These are phyloP conservation scores for Paraconiothyrium brasiliense DNA, from an alignment of 2,329 filamentous ascomycete genomes.

Conservation along the genomic window DNA sequence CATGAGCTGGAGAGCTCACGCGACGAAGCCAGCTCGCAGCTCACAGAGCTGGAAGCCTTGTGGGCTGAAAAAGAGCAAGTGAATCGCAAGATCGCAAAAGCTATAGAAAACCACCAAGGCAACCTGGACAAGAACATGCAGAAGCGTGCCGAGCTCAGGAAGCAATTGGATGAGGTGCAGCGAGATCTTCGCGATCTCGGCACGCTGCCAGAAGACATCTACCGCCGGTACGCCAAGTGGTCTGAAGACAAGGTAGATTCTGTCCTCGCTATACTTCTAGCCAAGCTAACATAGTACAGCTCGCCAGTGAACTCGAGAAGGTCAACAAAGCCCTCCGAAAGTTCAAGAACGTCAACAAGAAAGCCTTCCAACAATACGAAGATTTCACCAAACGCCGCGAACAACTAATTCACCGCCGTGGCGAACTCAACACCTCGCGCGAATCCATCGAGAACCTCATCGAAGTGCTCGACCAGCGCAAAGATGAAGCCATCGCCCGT, in stretches of 20 bases:
- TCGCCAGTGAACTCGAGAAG: constrained; percentile 75
- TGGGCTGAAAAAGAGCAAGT: constrained; percentile 72
- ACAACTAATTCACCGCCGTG: constrained; percentile 81
- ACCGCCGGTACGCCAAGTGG: constrained; percentile 87
- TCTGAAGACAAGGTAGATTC: constrained; percentile 75
- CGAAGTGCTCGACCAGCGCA: constrained; percentile 88
- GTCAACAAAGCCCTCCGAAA: constrained; percentile 94
- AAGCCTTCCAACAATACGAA: constrained; percentile 98
- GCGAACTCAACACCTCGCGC: constrained; percentile 87
- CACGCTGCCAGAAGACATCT: constrained; percentile 91
- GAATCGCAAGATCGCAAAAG: constrained; percentile 77
- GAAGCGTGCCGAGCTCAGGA: constrained; percentile 81
- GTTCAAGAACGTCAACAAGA: constrained; percentile 98
- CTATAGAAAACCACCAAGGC: constrained; percentile 87
- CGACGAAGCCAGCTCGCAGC: constrained; percentile 64
- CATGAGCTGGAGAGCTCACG: constrained; percentile 78
- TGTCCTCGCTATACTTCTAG: neutral
- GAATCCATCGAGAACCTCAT: constrained; percentile 91
- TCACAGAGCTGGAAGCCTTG: constrained; percentile 67
- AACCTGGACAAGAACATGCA: constrained; percentile 91
- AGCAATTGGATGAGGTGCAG: constrained; percentile 80
- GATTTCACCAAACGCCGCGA: constrained; percentile 95
- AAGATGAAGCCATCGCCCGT: constrained; percentile 97
- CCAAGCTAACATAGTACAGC: constrained; percentile 33
- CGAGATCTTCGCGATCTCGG: constrained; percentile 93